Percentiles rank a stretch among this genome's conserved stretches.
Evolutionary conservation across 148 eudicot species (phyloP).

Genomic region (Rhododendron ferrugineum): DNA sequence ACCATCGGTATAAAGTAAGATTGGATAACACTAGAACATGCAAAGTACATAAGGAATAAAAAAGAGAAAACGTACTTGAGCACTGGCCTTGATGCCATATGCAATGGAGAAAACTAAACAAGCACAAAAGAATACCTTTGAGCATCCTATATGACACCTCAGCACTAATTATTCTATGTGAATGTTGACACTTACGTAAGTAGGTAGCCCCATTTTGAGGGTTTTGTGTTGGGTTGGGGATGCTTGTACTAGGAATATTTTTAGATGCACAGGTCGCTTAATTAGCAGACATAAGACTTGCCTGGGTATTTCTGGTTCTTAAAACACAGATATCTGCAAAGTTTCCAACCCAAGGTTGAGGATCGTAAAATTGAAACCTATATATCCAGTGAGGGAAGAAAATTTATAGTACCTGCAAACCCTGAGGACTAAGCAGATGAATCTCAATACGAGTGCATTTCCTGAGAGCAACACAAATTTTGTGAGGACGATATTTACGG

Average conservation of each 20-base stretch:
- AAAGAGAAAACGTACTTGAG: not conserved
- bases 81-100: not conserved
- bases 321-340: not conserved
- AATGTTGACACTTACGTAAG: not conserved
- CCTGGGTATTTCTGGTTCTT: not conserved
- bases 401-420: slow-evolving; percentile 64
- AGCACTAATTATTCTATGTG: no score
- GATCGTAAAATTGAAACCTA: not conserved
- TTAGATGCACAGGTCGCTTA: not conserved
- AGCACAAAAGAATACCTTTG: not conserved
- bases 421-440: slow-evolving; percentile 83
- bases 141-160: not conserved
- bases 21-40: not conserved
- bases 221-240: not conserved
- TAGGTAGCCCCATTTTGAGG: not conserved
- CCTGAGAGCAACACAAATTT: slow-evolving; percentile 27
- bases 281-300: not conserved
- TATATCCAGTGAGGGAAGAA: not conserved
- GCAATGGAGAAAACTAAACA: not conserved
- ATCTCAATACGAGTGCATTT: slow-evolving; percentile 91
- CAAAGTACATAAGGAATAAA: not conserved
- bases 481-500: not conserved
- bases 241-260: not conserved
- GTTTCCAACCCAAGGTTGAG: not conserved
- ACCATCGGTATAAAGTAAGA: not conserved